A percentile compares a stretch with the other conserved stretches of the same genome.
Evolutionary conservation across 345 rosid species (phyloP).

Genomic region (Acer negundo): DNA sequence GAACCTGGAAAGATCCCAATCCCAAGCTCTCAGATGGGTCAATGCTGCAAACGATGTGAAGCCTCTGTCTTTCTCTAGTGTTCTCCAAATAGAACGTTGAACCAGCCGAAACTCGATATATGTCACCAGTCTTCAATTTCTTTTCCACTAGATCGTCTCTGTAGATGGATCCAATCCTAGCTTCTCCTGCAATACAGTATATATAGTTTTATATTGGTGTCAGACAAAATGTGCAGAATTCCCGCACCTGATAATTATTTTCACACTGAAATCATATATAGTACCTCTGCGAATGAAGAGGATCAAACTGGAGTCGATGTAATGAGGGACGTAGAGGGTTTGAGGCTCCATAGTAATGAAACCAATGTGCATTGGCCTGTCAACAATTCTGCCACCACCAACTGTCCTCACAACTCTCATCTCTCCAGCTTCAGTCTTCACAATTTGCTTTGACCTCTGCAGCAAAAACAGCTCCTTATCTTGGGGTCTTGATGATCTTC

Average conservation of each 20-base stretch:
- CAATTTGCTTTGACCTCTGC: slow-evolving; percentile 53
- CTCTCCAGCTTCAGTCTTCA: slow-evolving; percentile 78
- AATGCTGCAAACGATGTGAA: slow-evolving; percentile 66
- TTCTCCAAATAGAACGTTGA: slow-evolving; percentile 80
- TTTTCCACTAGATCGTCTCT: slow-evolving; percentile 54
- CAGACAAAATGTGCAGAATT: too few species aligned
- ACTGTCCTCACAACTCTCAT: slow-evolving; percentile 57
- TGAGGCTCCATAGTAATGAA: slow-evolving; percentile 88
- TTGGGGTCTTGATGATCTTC: not conserved
- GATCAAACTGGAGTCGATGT: slow-evolving; percentile 69
- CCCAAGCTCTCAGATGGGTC: slow-evolving; percentile 75
- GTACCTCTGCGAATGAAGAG: slow-evolving; percentile 70
- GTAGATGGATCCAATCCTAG: slow-evolving; percentile 66
- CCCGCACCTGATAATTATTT: not conserved
- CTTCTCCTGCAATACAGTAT: slow-evolving; percentile 62
- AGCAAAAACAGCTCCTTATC: slow-evolving; percentile 52
- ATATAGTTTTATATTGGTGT: too few species aligned
- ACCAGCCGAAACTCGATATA: slow-evolving; percentile 69
- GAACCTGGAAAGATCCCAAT: slow-evolving; percentile 63
- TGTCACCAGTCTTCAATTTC: slow-evolving; percentile 57
- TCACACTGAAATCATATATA: not conserved
- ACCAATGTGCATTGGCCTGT: slow-evolving; percentile 72
- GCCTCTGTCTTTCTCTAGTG: slow-evolving; percentile 59
- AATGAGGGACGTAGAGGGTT: slow-evolving; percentile 79
- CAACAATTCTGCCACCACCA: slow-evolving; percentile 47